Evolutionary conservation across 176 grass and related monocot species (phyloP), one percentile per base, ranked within the genome.

Genomic region (Eleusine indica): DNA sequence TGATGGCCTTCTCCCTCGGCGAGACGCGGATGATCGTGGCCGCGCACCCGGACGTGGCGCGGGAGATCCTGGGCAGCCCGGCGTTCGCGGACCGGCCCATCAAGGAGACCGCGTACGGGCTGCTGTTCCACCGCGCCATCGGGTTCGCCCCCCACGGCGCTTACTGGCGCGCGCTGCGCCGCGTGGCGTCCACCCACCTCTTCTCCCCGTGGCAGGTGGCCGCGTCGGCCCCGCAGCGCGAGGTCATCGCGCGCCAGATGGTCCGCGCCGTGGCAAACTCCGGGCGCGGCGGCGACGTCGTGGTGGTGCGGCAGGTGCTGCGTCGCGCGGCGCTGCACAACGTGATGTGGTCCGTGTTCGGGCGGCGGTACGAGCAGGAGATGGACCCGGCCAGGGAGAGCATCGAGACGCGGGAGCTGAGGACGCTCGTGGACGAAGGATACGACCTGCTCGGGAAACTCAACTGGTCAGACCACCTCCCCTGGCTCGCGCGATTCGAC

Each of bases 381-480:
- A 57, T 83, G 58, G 89, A 73, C 43, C 62, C 63, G 0, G 52
- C 14, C 51, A 62, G 47, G 35, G 90, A 93, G 58, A 81, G 47
- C 60, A 48, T 73, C 0, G 96, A 98, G 89, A 78, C 80, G 15
- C 51, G 76, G 46, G 85, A 92, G 87, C 77, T 98, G 85, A 44
- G 87, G 19, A 3, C 4, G 7, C 79, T 98, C 47, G 96, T 98
- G 21, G 87, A 93, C 76, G 96, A 98, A 85, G 96, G 96, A 4
- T 98, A 98, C 84, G 87, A 93, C 69, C 61, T 98, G 48, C 80
- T 98, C 7, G 93, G 92, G 9, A 73, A 85, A 87, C 75, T 93
- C 83, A 95, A 93, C 78, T 98, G 96, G 93, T 95, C 96, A 30
- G 96, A 98, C 85, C 93, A 98, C 80, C 91, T 98, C 47, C 93